Conservation (phyloP, 306 rosid genomes). For the Purshia tridentata region DNA sequence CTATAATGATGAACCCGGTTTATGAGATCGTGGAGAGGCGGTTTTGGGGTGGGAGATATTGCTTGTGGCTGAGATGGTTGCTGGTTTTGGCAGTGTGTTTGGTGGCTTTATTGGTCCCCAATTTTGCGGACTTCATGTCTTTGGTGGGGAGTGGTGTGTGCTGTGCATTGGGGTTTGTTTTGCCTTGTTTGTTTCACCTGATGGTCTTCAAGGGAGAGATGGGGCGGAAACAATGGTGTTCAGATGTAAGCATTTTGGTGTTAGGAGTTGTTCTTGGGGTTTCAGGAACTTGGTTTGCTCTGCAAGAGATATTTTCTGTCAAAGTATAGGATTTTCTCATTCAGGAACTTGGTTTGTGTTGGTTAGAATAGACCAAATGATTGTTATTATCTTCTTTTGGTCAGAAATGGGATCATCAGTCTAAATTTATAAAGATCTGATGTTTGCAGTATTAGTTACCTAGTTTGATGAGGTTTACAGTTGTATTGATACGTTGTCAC, state of each 20-base stretch:
- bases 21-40: constrained; percentile 54
- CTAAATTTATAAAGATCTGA: background rate
- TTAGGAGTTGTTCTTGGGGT: constrained; percentile 49
- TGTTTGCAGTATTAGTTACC: background rate
- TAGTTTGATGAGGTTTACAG: too few relatives aligned
- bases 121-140: constrained; percentile 59
- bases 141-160: constrained; percentile 56
- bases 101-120: constrained; percentile 50
- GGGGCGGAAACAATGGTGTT: constrained; percentile 34
- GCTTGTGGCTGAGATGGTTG: constrained; percentile 52
- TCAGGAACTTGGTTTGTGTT: background rate
- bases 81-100: constrained; percentile 41
- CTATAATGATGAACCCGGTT: constrained; percentile 67
- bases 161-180: constrained; percentile 50
- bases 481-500: background rate
- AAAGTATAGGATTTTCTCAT: constrained; percentile 11
- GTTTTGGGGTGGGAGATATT: constrained; percentile 43
- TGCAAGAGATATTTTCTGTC: constrained; percentile 36
- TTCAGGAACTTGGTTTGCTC: constrained; percentile 50
- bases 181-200: constrained; percentile 53
- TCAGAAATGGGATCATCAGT: background rate
- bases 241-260: constrained; percentile 35
- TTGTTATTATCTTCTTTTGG: constrained; percentile 10
- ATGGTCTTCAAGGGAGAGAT: constrained; percentile 46
- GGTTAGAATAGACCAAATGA: background rate